Base-by-base conservation (phyloP, 2,329 filamentous ascomycete species). In the Fusarium subglutinans region DNA sequence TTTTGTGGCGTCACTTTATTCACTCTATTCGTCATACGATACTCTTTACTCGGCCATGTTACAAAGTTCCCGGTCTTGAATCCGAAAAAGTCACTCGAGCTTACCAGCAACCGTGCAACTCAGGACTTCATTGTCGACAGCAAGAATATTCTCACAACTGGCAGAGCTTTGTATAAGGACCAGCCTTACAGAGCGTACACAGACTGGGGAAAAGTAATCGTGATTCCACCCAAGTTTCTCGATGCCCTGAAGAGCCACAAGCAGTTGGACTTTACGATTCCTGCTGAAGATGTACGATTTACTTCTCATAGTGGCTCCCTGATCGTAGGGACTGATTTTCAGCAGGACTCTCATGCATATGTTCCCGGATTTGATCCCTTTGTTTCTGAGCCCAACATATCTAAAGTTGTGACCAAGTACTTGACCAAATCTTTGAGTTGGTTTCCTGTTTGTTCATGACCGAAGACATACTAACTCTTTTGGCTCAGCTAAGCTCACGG, bases 321-420 rank as follows among this genome's bases (percentile, higher is more conserved):
- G 13, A 8, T 7, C 9, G 3, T 8, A 18, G 26, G 37, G 4
- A 30, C 28, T 43, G 17, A 63, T 6, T 14, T 17, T 26, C 1
- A 5, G 5, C 3, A 67, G 64, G 64, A 67, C 28, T 18, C 61
- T 20, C 64, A 67, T 17, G 38, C 24, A 9, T 67, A 67, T 28
- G 30, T 67, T 12, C 44, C 61, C 1, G 64, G 64, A 14, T 67
- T 67, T 28, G 64, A 66, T 0, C 43, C 64, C 1, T 35, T 67
- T 24, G 1, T 2, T 22, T 30, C 18, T 6, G 26, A 18, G 1
- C 37, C 30, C 2, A 17, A 20, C 0, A 12, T 43, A 18, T 2
- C 8, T 0, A 57, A 28, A 6, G 44, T 67, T 18, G 38, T 67
- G 2, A 59, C 28, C 6, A 66, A 67, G n/a, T 66, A 67, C 5